These are phyloP conservation scores for Pelargonium citronellum DNA, from an alignment of 441 rosid species.

Conservation along the genomic window DNA sequence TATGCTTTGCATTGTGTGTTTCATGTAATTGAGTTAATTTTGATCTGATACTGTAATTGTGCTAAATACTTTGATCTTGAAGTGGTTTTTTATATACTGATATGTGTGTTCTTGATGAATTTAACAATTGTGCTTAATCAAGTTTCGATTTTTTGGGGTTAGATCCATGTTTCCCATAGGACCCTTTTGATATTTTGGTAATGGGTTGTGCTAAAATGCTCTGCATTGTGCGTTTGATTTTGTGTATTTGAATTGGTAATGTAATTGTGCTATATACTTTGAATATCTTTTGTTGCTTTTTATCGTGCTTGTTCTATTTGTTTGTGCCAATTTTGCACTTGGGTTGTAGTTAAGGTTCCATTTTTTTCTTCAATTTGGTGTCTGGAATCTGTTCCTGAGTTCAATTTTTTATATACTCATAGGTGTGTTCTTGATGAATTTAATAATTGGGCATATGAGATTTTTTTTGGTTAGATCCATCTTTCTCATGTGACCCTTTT, in stretches of 20 bases:
- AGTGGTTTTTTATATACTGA: too few species aligned
- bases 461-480: background rate
- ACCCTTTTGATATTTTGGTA: too few species aligned
- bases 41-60: slow-evolving; percentile 19
- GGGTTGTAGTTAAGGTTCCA: background rate
- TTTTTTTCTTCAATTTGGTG: background rate
- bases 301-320: background rate
- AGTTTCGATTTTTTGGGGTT: too few species aligned
- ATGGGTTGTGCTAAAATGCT: too few species aligned
- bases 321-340: background rate
- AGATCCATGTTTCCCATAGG: too few species aligned
- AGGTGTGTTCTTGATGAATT: background rate
- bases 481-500: background rate
- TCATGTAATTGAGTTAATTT: slow-evolving; percentile 2
- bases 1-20: slow-evolving; percentile 16
- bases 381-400: slow-evolving; percentile 19
- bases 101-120: too few species aligned
- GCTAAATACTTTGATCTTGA: slow-evolving; percentile 12
- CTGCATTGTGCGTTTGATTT: too few species aligned
- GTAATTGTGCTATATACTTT: too few species aligned
- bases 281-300: background rate
- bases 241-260: too few species aligned
- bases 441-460: background rate
- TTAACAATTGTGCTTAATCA: too few species aligned
- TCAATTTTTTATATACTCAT: background rate